These are phyloP conservation scores for Rhytidiadelphus loreus DNA, from an alignment of 225 moss, liverwort and hornwort genomes.

Conservation along the genomic window DNA sequence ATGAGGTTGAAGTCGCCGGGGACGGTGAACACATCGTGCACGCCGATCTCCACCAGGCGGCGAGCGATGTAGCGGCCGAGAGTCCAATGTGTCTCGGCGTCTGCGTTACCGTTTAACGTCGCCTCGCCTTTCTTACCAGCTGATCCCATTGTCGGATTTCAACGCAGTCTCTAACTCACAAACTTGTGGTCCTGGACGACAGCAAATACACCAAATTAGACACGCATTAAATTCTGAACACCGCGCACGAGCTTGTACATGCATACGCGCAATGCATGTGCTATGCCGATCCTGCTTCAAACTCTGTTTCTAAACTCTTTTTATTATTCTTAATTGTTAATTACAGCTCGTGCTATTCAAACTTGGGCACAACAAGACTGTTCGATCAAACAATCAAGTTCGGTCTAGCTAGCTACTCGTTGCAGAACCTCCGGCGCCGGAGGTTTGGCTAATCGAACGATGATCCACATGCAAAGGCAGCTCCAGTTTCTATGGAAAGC, in stretches of 20 bases:
- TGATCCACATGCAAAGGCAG: not conserved
- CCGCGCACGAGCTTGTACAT: not conserved
- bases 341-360: not conserved
- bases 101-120: not conserved
- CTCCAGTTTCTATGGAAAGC: not conserved
- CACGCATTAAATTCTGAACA: not conserved
- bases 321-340: not conserved
- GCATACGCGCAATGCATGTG: not conserved
- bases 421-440: not conserved
- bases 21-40: constrained; percentile 57
- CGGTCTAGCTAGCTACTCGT: not conserved
- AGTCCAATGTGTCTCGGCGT: not conserved
- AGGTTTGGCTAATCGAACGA: not conserved
- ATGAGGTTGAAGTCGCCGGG: constrained; percentile 78
- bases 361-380: not conserved
- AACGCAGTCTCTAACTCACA: not conserved
- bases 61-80: constrained; percentile 72
- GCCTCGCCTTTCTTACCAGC: not conserved
- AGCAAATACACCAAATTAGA: not conserved
- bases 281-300: not conserved
- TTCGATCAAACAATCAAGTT: not conserved
- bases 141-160: not conserved
- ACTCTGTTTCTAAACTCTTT: not conserved
- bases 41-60: constrained; percentile 73
- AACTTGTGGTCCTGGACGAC: not conserved